Percentiles rank a stretch among this genome's conserved stretches.
These are phyloP conservation scores for Coemansia sp. DNA, from an alignment of 192 early-diverging fungal species.

Conservation along the genomic window DNA sequence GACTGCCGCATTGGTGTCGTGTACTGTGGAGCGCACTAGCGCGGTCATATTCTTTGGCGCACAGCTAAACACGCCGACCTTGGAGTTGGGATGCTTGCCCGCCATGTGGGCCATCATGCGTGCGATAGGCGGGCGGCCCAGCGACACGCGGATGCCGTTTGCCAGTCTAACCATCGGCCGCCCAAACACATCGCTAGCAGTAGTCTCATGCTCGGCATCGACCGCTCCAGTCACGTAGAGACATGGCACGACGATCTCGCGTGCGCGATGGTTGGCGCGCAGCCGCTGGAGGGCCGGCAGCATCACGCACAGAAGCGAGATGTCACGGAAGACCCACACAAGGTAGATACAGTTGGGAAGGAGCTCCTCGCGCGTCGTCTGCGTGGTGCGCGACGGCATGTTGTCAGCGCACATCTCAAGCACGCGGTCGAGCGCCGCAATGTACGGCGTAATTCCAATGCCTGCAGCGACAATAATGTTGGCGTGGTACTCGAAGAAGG, in stretches of 20 bases:
- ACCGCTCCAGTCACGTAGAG: conserved; percentile 41
- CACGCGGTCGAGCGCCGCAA: conserved; percentile 45
- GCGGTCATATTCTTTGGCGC: conserved; percentile 40
- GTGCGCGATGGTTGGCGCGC: conserved; percentile 31
- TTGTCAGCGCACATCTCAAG: conserved; percentile 36
- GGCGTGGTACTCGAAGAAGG: conserved; percentile 73
- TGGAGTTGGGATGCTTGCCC: conserved; percentile 39
- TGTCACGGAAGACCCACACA: conserved; percentile 51
- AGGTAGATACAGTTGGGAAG: conserved; percentile 45
- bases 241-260: conserved; percentile 46
- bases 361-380: conserved; percentile 38
- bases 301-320: conserved; percentile 34
- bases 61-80: conserved; percentile 49
- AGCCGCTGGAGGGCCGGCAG: conserved; percentile 31
- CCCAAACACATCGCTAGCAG: conserved; percentile 49
- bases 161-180: conserved; percentile 43
- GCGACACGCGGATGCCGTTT: conserved; percentile 49
- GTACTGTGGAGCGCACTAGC: conserved; percentile 40
- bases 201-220: conserved; percentile 28
- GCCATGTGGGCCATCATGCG: conserved; percentile 49
- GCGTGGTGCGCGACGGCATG: conserved; percentile 41
- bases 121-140: conserved; percentile 37
- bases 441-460: conserved; percentile 79
- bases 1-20: conserved; percentile 47
- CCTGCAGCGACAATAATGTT: conserved; percentile 74